Percentiles rank a stretch among this genome's conserved stretches.
Conservation (phyloP, 345 rosid species). For the Dovyalis caffra region DNA sequence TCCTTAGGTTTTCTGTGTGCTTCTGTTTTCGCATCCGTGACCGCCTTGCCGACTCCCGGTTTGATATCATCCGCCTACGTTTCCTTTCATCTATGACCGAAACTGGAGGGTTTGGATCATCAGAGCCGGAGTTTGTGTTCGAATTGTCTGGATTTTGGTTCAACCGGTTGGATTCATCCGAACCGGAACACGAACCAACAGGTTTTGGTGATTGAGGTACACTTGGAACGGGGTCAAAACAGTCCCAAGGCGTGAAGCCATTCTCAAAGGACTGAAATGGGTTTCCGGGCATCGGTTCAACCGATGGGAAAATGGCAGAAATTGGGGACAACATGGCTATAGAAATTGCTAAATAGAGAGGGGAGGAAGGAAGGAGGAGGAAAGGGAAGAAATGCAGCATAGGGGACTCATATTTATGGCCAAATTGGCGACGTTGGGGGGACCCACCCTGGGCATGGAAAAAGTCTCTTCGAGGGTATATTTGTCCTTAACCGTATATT, state of each 20-base stretch:
- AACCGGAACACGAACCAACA: constrained; percentile 37
- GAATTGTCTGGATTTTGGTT: constrained; percentile 26
- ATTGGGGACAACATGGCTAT: constrained; percentile 51
- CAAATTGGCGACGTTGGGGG: constrained; percentile 11
- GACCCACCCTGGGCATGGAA: constrained; percentile 16
- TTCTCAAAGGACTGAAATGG: constrained; percentile 42
- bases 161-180: constrained; percentile 38
- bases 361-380: constrained; percentile 51
- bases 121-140: constrained; percentile 31
- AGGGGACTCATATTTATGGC: constrained; percentile 61
- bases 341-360: constrained; percentile 24
- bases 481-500: constrained; percentile 11
- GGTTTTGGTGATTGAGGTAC: constrained; percentile 39
- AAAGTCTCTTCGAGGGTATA: constrained; percentile 21
- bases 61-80: constrained; percentile 74
- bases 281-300: constrained; percentile 38
- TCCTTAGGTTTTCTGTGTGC: constrained; percentile 69
- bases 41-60: constrained; percentile 88
- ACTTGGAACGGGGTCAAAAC: constrained; percentile 34
- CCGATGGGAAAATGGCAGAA: constrained; percentile 37
- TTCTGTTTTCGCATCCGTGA: constrained; percentile 79
- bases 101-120: constrained; percentile 31
- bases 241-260: constrained; percentile 64
- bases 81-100: constrained; percentile 55
- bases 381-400: constrained; percentile 87